Evolutionary conservation across 139 green algal genomes (phyloP), one percentile per base, ranked within the genome.

Genomic region (Coelastrella sp.): DNA sequence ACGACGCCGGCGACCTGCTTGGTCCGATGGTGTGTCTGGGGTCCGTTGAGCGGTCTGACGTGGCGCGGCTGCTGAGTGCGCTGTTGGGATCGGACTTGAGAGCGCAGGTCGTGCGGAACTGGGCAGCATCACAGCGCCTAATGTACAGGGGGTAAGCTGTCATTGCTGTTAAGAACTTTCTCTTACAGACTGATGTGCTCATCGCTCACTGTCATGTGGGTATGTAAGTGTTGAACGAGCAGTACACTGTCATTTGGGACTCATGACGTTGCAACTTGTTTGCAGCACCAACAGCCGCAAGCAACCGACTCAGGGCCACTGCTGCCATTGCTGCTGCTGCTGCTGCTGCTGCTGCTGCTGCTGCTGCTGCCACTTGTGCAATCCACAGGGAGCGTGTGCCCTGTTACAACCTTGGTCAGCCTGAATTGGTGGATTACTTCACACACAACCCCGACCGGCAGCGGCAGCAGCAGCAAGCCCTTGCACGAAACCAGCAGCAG

Each of bases 381-480:
- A 56, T 15, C 6, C 79, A 49, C 79, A 12, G 56, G 35, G 35
- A 49, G 35, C 35, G 35, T 49, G 56, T 85, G 17, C 57, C 9
- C 7, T 82, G 75, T 25, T 82, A 59, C 25, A 82, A 82, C 27
- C 75, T 82, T n/a, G 49, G 25, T 10, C 75, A 82, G 75, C n/a
- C 49, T 9, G 25, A 82, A 22, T 8, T 56, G 6, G 75, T 82
- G 25, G 9, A 58, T 20, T 4, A 63, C 75, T 82, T 82, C 19
- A 57, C 19, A 19, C 25, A 82, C 75, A 19, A n/a, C 22, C 75
- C 9, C 0, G 15, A 82, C 27, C 27, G n/a, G 79, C 79, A 85
- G 79, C 79, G 27, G 79, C 79, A 72, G 15, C 79, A 20, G 6
- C 79, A 85, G 15, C 7, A 56, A 6, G 56, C 57, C 15, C 49